A percentile compares a stretch with the other conserved stretches of the same genome.
Conservation (phyloP, 2,329 filamentous ascomycete species). For the Periconia sp. region DNA sequence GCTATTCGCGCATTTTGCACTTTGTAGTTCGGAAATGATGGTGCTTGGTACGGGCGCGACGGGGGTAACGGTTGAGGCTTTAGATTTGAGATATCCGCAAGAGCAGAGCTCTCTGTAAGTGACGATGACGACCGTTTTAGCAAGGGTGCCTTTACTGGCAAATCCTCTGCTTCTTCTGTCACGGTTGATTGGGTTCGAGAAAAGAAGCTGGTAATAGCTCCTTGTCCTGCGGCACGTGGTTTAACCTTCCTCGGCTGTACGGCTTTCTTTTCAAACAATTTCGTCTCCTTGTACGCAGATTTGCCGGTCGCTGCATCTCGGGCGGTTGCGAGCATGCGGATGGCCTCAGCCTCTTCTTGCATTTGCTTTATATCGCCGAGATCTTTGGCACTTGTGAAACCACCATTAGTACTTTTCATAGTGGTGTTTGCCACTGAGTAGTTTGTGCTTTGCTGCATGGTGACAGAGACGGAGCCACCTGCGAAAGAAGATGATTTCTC, state of each 20-base stretch:
- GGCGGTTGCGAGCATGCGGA: slow-evolving; percentile 24
- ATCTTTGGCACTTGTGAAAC: slow-evolving; percentile 44
- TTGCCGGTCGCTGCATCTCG: slow-evolving; percentile 22
- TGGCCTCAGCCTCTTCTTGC: slow-evolving; percentile 39
- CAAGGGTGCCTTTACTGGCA: slow-evolving; percentile 6
- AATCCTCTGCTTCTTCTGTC: neutral
- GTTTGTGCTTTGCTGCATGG: slow-evolving; percentile 31
- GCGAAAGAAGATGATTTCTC: slow-evolving; percentile 11
- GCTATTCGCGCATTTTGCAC: slow-evolving; percentile 35
- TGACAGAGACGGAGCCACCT: slow-evolving; percentile 18
- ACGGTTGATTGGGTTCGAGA: slow-evolving; percentile 28
- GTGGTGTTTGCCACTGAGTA: slow-evolving; percentile 32
- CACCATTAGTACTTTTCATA: slow-evolving; percentile 21
- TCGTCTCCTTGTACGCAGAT: slow-evolving; percentile 26
- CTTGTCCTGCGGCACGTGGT: slow-evolving; percentile 51
- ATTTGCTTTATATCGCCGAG: slow-evolving; percentile 38
- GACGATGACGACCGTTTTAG: slow-evolving; percentile 26
- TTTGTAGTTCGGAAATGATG: slow-evolving; percentile 33
- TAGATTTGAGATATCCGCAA: slow-evolving; percentile 40
- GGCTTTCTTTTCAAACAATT: slow-evolving; percentile 22
- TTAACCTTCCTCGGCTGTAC: slow-evolving; percentile 24
- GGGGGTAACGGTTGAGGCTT: slow-evolving; percentile 8
- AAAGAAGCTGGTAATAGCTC: slow-evolving; percentile 58
- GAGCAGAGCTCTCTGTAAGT: slow-evolving; percentile 14
- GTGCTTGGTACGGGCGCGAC: slow-evolving; percentile 22